These are phyloP conservation scores for Neocucurbitaria cava DNA, from an alignment of 2,329 filamentous ascomycete genomes.

Conservation along the genomic window DNA sequence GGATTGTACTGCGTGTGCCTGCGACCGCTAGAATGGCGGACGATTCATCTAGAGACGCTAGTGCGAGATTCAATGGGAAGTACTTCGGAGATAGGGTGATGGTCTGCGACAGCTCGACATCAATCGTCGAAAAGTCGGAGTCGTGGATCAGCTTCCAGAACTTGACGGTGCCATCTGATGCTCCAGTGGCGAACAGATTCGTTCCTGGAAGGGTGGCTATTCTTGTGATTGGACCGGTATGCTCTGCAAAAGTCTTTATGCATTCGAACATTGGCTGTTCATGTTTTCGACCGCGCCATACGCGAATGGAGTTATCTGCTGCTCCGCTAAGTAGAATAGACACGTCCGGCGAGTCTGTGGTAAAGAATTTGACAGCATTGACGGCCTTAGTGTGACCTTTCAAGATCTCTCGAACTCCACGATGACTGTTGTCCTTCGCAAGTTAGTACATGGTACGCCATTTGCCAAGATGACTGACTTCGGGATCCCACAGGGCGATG, in stretches of 20 bases:
- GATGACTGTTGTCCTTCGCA: constrained; percentile 50
- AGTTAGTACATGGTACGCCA: constrained; percentile 16
- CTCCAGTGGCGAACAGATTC: constrained; percentile 63
- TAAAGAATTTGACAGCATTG: constrained; percentile 82
- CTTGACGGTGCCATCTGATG: constrained; percentile 68
- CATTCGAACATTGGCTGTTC: constrained; percentile 47
- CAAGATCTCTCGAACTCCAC: constrained; percentile 72
- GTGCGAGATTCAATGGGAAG: constrained; percentile 79
- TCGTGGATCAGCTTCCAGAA: constrained; percentile 69
- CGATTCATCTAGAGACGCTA: constrained; percentile 66
- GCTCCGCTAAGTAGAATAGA: constrained; percentile 78
- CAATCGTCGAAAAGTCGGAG: constrained; percentile 32
- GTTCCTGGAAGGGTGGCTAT: constrained; percentile 57
- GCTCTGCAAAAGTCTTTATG: constrained; percentile 64
- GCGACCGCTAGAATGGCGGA: constrained; percentile 78
- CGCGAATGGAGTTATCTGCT: constrained; percentile 76
- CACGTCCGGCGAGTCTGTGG: constrained; percentile 54
- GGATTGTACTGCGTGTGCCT: constrained; percentile 82
- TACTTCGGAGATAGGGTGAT: constrained; percentile 78
- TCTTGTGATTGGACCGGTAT: constrained; percentile 76
- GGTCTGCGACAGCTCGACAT: constrained; percentile 52
- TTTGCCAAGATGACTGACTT: constrained; percentile 60
- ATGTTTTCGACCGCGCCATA: constrained; percentile 59
- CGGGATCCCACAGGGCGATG: constrained; percentile 85
- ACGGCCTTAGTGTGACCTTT: constrained; percentile 80